phyloP scores from a whole-genome alignment of 306 rosid genomes.

The Lathyrus tuberosus region DNA sequence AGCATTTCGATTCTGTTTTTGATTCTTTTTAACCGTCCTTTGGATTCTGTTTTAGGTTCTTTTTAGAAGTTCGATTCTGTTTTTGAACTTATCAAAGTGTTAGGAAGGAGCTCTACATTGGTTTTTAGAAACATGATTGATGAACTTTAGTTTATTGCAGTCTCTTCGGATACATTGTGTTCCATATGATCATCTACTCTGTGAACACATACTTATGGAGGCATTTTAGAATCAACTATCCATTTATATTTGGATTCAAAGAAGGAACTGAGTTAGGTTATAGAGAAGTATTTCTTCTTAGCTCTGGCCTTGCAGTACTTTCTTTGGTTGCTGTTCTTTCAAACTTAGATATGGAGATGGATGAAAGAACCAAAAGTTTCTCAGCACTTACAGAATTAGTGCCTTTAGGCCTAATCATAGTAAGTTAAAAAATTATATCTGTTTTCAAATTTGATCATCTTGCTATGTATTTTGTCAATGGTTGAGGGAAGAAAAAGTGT shows the following conservation, averaged over 20 bases:
- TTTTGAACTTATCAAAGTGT: too few relatives aligned
- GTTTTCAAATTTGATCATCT: background rate
- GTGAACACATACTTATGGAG: conserved; percentile 65
- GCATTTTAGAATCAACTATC: conserved; percentile 67
- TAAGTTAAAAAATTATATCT: conserved; percentile 38
- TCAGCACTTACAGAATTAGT: conserved; percentile 52
- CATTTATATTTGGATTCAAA: conserved; percentile 78
- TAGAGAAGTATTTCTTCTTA: conserved; percentile 53
- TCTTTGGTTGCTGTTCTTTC: conserved; percentile 42
- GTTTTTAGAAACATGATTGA: background rate
- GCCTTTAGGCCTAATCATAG: conserved; percentile 63
- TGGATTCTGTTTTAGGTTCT: too few relatives aligned
- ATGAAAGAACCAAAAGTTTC: conserved; percentile 40
- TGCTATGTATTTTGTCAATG: background rate
- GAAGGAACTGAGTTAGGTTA: conserved; percentile 73
- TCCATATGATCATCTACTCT: conserved; percentile 41
- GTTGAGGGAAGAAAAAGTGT: background rate
- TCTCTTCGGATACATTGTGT: conserved; percentile 66
- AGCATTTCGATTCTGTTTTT: too few relatives aligned
- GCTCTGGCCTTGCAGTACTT: conserved; percentile 40
- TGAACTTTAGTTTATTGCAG: conserved; percentile 47
- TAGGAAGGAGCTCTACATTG: too few relatives aligned
- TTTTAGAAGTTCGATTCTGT: too few relatives aligned
- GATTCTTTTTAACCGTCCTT: too few relatives aligned
- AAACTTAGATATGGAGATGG: conserved; percentile 46